Conservation (phyloP, 139 green algal species). For the Chloropicon primus region DNA sequence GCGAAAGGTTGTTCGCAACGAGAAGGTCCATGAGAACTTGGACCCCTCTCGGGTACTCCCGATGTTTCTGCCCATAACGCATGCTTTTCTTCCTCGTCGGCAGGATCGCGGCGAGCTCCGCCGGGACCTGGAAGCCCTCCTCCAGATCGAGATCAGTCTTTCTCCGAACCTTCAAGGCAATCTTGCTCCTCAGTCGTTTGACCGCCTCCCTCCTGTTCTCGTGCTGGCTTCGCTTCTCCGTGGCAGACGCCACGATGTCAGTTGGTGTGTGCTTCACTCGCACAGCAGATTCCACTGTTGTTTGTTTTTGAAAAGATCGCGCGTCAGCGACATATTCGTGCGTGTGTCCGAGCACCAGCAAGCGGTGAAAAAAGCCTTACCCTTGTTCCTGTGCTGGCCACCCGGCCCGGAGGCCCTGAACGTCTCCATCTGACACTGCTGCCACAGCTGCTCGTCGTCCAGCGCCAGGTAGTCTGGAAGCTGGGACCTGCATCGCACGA, state of each 20-base stretch:
- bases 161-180: conserved; percentile 16
- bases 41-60: neutral
- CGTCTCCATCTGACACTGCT: conserved; percentile 24
- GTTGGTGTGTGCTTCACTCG: conserved; percentile 12
- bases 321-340: too few species aligned
- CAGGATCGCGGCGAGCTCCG: neutral
- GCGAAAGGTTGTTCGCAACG: neutral
- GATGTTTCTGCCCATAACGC: neutral
- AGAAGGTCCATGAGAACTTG: neutral
- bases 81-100: neutral
- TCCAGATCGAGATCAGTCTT: neutral
- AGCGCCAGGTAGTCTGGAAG: conserved; percentile 14
- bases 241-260: conserved; percentile 3
- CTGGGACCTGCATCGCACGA: neutral
- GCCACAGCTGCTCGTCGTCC: conserved; percentile 15
- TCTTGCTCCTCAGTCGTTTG: conserved; percentile 15
- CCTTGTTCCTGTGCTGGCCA: conserved; percentile 27
- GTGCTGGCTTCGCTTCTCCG: conserved; percentile 22
- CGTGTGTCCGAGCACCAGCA: too few species aligned
- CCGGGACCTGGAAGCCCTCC: neutral
- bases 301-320: too few species aligned
- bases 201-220: conserved; percentile 15
- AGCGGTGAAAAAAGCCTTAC: too few species aligned
- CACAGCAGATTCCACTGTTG: conserved; percentile 21
- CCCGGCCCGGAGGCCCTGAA: conserved; percentile 21